Evolutionary conservation across 2,329 filamentous ascomycete species (phyloP).

Genomic region (Venturia nashicola): DNA sequence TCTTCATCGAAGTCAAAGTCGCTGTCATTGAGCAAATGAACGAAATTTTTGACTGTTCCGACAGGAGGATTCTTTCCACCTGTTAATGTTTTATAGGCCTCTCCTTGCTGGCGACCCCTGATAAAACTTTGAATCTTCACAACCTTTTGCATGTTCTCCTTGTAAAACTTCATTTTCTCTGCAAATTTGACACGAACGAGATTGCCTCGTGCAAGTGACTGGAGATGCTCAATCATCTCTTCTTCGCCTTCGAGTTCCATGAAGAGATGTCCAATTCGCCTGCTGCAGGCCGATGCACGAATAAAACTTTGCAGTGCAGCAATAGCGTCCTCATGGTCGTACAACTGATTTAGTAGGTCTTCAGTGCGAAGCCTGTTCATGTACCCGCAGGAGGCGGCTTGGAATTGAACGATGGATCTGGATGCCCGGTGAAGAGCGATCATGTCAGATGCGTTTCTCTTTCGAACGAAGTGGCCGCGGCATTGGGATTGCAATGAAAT

Average conservation of each 20-base stretch:
- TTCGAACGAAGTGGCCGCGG: conserved; percentile 35
- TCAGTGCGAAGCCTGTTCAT: conserved; percentile 48
- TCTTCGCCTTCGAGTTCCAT: conserved; percentile 73
- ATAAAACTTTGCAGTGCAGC: conserved; percentile 61
- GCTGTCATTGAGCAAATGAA: conserved; percentile 93
- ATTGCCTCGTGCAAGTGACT: conserved; percentile 61
- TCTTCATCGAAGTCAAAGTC: conserved; percentile 99
- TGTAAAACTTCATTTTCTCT: conserved; percentile 80
- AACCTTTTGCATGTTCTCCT: conserved; percentile 97
- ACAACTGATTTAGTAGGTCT: conserved; percentile 56
- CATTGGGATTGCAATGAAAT: conserved; percentile 39
- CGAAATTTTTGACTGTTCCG: conserved; percentile 93
- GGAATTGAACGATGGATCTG: conserved; percentile 46
- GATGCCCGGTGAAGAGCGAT: conserved; percentile 46
- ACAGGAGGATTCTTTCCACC: conserved; percentile 95
- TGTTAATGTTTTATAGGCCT: conserved; percentile 95
- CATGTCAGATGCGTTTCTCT: conserved; percentile 31
- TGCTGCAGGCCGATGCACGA: conserved; percentile 67
- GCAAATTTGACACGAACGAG: conserved; percentile 63
- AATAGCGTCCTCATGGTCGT: conserved; percentile 54
- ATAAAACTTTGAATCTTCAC: conserved; percentile 98
- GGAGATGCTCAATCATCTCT: conserved; percentile 60
- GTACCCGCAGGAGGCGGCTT: conserved; percentile 55
- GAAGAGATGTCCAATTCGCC: conserved; percentile 60
- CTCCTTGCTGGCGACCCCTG: conserved; percentile 85